A percentile compares a stretch with the other conserved stretches of the same genome.
Conservation (phyloP, 192 early-diverging fungal species). For the Coemansia biformis region DNA sequence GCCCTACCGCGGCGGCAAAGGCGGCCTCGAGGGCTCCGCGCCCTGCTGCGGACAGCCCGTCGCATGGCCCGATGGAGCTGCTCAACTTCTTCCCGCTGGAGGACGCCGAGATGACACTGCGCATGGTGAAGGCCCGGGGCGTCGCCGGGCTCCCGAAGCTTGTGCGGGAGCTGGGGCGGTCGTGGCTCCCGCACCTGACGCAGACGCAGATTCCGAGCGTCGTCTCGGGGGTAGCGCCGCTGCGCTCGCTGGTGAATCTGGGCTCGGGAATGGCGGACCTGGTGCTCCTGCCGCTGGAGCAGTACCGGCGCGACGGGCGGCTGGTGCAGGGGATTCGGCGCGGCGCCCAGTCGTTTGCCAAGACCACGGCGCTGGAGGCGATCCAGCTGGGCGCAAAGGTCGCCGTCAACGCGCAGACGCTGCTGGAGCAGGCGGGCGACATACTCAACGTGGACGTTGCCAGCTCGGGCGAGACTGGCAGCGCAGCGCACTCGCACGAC, state of each 20-base stretch:
- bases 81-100: constrained; percentile 93
- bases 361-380: constrained; percentile 85
- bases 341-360: constrained; percentile 84
- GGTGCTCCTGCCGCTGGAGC: constrained; percentile 85
- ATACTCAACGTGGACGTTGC: constrained; percentile 56
- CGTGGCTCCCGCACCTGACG: constrained; percentile 92
- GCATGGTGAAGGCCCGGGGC: constrained; percentile 68
- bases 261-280: constrained; percentile 89
- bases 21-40: not conserved
- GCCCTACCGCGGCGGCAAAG: not conserved
- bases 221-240: constrained; percentile 82
- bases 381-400: constrained; percentile 81
- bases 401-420: constrained; percentile 81
- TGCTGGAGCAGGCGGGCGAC: constrained; percentile 86
- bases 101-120: constrained; percentile 83
- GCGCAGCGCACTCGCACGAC: constrained; percentile 31
- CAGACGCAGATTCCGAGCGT: constrained; percentile 86
- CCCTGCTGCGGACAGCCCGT: not conserved
- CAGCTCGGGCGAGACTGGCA: constrained; percentile 22
- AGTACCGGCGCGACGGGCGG: constrained; percentile 87
- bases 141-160: constrained; percentile 67
- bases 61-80: constrained; percentile 49
- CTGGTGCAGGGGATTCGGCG: constrained; percentile 82
- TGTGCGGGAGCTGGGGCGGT: constrained; percentile 56
- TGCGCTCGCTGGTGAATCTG: constrained; percentile 84